phyloP scores from a whole-genome alignment of 1,139 yeast genomes.

The Saccharomyces hybrid region DNA sequence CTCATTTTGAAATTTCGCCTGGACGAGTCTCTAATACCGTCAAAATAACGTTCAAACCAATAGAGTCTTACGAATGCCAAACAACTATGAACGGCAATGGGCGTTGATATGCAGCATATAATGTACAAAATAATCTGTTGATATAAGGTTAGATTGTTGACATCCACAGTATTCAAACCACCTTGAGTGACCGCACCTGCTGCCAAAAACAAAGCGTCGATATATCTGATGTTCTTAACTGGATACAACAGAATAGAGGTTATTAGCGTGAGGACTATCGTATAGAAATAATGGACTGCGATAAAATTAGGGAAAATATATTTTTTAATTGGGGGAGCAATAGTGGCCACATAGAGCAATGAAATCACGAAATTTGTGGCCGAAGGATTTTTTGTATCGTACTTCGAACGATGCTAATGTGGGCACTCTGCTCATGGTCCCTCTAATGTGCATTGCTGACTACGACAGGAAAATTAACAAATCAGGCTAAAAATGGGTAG shows the following conservation, averaged over 20 bases:
- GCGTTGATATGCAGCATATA: conserved; percentile 63
- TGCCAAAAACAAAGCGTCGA: conserved; percentile 72
- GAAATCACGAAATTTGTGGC: conserved; percentile 34
- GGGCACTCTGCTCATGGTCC: conserved; percentile 23
- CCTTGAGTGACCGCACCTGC: conserved; percentile 83
- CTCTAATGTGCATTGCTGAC: conserved; percentile 10
- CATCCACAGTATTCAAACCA: conserved; percentile 73
- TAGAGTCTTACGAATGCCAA: conserved; percentile 73
- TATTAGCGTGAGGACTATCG: conserved; percentile 45
- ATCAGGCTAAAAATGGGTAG: conserved; percentile 1
- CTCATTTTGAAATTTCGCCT: conserved; percentile 73
- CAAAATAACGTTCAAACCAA: conserved; percentile 85
- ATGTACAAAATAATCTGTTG: conserved; percentile 70
- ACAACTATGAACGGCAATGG: conserved; percentile 79
- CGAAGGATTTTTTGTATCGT: conserved; percentile 31
- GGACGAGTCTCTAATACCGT: conserved; percentile 67
- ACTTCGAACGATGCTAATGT: conserved; percentile 22
- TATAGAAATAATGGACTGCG: conserved; percentile 69
- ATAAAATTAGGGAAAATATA: conserved; percentile 64
- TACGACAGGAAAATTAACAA: conserved; percentile 2
- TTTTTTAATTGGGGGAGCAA: conserved; percentile 46
- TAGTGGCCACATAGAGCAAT: conserved; percentile 28
- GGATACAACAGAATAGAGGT: conserved; percentile 75
- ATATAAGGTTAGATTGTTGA: conserved; percentile 54
- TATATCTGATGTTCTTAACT: conserved; percentile 53